A percentile compares a stretch with the other conserved stretches of the same genome.
Evolutionary conservation across 2,329 filamentous ascomycete genomes (phyloP).

Genomic region (Fusarium equiseti): DNA sequence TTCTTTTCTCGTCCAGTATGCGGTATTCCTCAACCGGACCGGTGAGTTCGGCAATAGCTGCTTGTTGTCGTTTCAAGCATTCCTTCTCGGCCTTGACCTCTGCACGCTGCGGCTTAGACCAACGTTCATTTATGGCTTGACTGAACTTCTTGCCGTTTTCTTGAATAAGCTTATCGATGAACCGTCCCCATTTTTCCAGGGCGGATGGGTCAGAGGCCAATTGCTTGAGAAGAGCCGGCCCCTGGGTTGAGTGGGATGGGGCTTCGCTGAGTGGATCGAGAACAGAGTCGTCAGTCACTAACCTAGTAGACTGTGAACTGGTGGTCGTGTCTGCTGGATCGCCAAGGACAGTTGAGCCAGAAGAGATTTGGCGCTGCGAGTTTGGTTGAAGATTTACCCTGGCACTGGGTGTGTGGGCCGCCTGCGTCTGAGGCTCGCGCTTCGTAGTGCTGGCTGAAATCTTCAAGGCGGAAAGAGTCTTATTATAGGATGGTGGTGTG

Average conservation of each 20-base stretch:
- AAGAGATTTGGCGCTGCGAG: slow-evolving; percentile 28
- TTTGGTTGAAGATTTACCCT: slow-evolving; percentile 9
- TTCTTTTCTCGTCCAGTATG: slow-evolving; percentile 57
- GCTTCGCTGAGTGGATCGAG: not conserved
- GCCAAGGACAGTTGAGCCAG: slow-evolving; percentile 16
- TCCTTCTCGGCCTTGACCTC: slow-evolving; percentile 65
- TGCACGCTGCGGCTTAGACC: slow-evolving; percentile 59
- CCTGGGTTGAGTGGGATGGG: slow-evolving; percentile 10
- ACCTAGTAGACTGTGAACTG: slow-evolving; percentile 26
- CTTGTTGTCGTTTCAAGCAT: slow-evolving; percentile 59
- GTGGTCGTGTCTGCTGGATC: not conserved
- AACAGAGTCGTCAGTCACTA: slow-evolving; percentile 10
- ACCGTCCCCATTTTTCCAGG: slow-evolving; percentile 53
- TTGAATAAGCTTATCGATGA: slow-evolving; percentile 58
- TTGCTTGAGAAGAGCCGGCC: slow-evolving; percentile 45
- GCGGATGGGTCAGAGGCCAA: slow-evolving; percentile 49
- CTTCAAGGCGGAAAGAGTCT: slow-evolving; percentile 26
- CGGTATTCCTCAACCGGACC: slow-evolving; percentile 58
- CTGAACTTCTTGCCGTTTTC: slow-evolving; percentile 63
- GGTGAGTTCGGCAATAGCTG: slow-evolving; percentile 57
- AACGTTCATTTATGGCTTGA: slow-evolving; percentile 61
- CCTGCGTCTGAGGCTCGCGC: not conserved
- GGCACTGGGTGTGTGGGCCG: not conserved
- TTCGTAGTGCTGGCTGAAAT: slow-evolving; percentile 1
- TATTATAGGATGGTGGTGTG: slow-evolving; percentile 50